Evolutionary conservation across 768 basidiomycete genomes (phyloP), one percentile per base, ranked within the genome.

Genomic region (Leccinum barrowsii): DNA sequence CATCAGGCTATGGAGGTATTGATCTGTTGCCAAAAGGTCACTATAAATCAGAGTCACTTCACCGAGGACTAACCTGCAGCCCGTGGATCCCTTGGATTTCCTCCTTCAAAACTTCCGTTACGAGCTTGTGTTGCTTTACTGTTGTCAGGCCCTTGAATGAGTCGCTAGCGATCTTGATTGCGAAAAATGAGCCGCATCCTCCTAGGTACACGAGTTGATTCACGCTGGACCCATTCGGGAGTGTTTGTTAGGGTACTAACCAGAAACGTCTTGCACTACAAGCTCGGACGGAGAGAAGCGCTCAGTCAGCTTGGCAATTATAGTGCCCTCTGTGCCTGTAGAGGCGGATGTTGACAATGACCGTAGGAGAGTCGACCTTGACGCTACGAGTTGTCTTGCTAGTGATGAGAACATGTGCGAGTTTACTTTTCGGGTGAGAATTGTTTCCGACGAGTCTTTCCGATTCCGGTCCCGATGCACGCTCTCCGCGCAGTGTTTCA

Each of bases 141-240:
- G 85, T 89, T 1, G 90, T 73, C 42, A 98, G 75, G 8, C 89
- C 96, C 63, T 88, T 86, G 80, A 99, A 98, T 1, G 81, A 80
- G n/a, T 84, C 72, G 58, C 92, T 94, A 4, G 89, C 83, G 61
- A 99, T 90, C 12, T 83, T 81, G 61, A 99, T 95, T 46, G 94
- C 91, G 66, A 96, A 99, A 75, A 98, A 99, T 4, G 87, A 82
- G n/a, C 97, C 97, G 70, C 97, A 98, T 22, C 97, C 97, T 55
- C 94, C 96, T 97, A 49, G 21, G 32, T 13, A 51, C 15, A 65
- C 50, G 44, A 48, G 53, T 62, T 13, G 53, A 57, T 48, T 50
- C 34, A 50, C 34, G 62, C 28, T 35, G 26, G 48, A n/a, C 26
- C 30, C 30, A 34, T n/a, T 3, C n/a, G 24, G 2, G 28, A 28